Evolutionary conservation across 2,329 filamentous ascomycete genomes (phyloP).

Genomic region (Fusarium staphyleae): DNA sequence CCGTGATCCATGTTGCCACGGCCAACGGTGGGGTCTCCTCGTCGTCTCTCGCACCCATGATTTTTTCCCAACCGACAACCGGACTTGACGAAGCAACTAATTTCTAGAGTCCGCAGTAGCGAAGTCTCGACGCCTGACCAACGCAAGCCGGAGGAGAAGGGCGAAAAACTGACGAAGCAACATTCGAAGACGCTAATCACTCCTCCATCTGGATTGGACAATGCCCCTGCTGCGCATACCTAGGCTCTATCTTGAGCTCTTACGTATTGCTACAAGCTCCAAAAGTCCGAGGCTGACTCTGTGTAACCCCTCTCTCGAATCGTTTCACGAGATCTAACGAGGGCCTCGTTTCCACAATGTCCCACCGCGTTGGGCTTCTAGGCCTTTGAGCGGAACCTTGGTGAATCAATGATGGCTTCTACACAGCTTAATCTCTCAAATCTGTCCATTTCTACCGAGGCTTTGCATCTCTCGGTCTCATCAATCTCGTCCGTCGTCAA

Average conservation of each 20-base stretch:
- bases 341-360: background rate
- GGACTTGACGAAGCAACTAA: constrained; percentile 39
- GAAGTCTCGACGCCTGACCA: constrained; percentile 30
- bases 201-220: background rate
- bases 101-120: constrained; percentile 33
- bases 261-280: background rate
- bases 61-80: constrained; percentile 30
- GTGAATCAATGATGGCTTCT: background rate
- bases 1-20: constrained; percentile 37
- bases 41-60: background rate
- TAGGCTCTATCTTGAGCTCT: constrained; percentile 6
- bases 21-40: constrained; percentile 31
- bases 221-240: constrained; percentile 7
- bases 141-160: constrained; percentile 7
- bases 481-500: background rate
- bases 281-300: background rate
- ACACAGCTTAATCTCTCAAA: background rate
- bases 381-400: no score
- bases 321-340: constrained; percentile 4
- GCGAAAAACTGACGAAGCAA: constrained; percentile 12
- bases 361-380: no score
- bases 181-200: constrained; percentile 8
- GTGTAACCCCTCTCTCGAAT: constrained; percentile 4
- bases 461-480: background rate
- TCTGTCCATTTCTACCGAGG: background rate